Conservation (phyloP, 768 basidiomycete genomes). For the Lepiota venenata region DNA sequence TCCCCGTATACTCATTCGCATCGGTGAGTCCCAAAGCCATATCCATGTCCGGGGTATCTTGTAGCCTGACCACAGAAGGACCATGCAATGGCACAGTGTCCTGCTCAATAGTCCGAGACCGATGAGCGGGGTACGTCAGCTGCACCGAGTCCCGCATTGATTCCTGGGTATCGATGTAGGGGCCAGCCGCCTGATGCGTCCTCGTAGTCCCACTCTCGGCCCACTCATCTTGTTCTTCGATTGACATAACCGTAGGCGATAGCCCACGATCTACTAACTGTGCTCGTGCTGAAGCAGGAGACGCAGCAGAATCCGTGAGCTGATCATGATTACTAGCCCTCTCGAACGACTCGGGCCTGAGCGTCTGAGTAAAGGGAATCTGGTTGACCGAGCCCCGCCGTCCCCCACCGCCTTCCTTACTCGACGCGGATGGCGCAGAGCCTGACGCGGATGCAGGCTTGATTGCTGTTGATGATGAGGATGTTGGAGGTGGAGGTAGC, state of each 20-base stretch:
- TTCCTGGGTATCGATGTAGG: background rate
- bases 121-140: background rate
- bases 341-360: constrained; percentile 4
- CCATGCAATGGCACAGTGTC: background rate
- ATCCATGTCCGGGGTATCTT: background rate
- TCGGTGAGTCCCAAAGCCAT: constrained; percentile 3
- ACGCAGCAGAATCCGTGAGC: background rate
- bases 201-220: background rate
- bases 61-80: background rate
- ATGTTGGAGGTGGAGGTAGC: constrained; percentile 14
- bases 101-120: background rate
- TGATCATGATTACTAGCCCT: constrained; percentile 1
- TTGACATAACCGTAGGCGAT: background rate
- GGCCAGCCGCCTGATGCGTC: background rate
- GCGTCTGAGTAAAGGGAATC: constrained; percentile 3
- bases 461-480: background rate
- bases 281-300: background rate
- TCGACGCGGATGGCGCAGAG: background rate
- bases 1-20: constrained; percentile 11
- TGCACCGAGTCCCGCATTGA: background rate
- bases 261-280: background rate
- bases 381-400: background rate
- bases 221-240: constrained; percentile 3
- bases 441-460: background rate
- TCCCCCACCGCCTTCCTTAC: background rate